Evolutionary conservation across 345 rosid genomes (phyloP).

Genomic region (Cardamine resedifolia): DNA sequence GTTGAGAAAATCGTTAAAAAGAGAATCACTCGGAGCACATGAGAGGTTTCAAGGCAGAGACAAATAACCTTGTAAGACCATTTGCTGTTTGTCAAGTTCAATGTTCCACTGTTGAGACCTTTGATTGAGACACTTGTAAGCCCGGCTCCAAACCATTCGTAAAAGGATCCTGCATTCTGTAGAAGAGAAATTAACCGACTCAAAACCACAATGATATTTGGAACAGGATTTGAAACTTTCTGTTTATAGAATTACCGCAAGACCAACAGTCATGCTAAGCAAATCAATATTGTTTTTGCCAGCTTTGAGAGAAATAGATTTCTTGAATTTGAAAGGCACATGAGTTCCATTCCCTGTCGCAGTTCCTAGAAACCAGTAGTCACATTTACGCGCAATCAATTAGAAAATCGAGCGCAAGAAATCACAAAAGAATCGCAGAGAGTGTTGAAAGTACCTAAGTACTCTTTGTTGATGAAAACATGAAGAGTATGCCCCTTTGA

Average conservation of each 20-base stretch:
- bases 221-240: not conserved
- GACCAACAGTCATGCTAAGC: constrained; percentile 88
- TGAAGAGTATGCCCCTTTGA: constrained; percentile 94
- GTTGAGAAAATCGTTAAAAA: not conserved
- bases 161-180: constrained; percentile 86
- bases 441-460: constrained; percentile 48
- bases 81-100: constrained; percentile 57
- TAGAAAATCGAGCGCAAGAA: not conserved
- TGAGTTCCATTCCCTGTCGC: constrained; percentile 78
- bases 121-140: constrained; percentile 66
- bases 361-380: constrained; percentile 50
- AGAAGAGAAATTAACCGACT: constrained; percentile 7
- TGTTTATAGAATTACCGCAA: constrained; percentile 54
- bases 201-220: constrained; percentile 1
- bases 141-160: constrained; percentile 83
- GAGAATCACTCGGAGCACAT: not conserved
- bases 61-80: constrained; percentile 85
- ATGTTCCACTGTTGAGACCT: constrained; percentile 70
- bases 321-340: constrained; percentile 55
- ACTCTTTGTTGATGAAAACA: constrained; percentile 72
- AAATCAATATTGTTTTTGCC: constrained; percentile 78
- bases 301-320: constrained; percentile 61
- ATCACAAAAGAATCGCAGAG: constrained; percentile 17
- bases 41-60: constrained; percentile 19
- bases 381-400: not conserved